Percentiles rank a stretch among this genome's conserved stretches.
Conservation (phyloP, 2,329 filamentous ascomycete genomes). For the Penicillium nordicum region DNA sequence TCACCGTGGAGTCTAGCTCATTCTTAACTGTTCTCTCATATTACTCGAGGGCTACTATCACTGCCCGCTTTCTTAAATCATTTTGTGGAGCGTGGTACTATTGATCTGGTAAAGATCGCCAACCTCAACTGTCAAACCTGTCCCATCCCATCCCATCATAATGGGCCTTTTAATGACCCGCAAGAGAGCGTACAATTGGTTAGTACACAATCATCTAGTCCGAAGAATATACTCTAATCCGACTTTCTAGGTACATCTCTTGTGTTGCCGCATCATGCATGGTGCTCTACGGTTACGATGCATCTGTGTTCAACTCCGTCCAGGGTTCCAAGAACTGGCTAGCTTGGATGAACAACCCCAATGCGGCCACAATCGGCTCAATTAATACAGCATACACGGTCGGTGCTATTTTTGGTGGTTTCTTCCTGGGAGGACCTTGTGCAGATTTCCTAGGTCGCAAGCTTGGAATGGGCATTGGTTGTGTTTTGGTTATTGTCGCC, state of each 20-base stretch:
- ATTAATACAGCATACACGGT: slow-evolving; percentile 70
- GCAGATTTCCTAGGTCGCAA: slow-evolving; percentile 62
- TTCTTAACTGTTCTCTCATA: not conserved
- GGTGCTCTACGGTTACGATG: slow-evolving; percentile 73
- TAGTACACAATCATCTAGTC: not conserved
- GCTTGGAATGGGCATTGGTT: slow-evolving; percentile 63
- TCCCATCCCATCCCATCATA: slow-evolving; percentile 1
- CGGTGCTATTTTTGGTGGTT: slow-evolving; percentile 66
- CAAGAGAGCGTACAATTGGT: slow-evolving; percentile 36
- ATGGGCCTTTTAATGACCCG: slow-evolving; percentile 24
- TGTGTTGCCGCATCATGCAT: slow-evolving; percentile 69
- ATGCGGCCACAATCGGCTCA: slow-evolving; percentile 48
- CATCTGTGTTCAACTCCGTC: slow-evolving; percentile 69
- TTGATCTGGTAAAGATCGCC: not conserved
- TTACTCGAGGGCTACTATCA: not conserved
- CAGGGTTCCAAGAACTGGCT: slow-evolving; percentile 67
- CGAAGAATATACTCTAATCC: not conserved
- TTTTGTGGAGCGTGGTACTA: not conserved
- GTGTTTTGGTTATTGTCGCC: slow-evolving; percentile 62
- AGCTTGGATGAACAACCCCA: slow-evolving; percentile 55
- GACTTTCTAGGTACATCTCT: slow-evolving; percentile 57
- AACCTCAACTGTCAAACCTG: not conserved
- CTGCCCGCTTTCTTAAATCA: not conserved
- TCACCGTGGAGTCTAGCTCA: not conserved
- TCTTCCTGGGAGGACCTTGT: slow-evolving; percentile 64